Base-by-base conservation (phyloP, 768 basidiomycete species). In the Infundibulicybe gibba region DNA sequence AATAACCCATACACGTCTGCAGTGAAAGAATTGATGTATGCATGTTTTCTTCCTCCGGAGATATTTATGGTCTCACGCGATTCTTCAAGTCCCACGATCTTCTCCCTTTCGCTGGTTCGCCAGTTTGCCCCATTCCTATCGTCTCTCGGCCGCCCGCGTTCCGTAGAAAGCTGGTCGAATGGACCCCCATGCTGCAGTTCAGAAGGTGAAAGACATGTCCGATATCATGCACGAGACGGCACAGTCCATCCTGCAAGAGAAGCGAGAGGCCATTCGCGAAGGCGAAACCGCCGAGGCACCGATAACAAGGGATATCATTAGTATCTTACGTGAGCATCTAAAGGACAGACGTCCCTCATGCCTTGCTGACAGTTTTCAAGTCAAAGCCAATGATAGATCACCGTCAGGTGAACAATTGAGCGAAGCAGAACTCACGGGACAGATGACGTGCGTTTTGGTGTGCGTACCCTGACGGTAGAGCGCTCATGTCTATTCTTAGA, bases 181-280 rank as follows among this genome's bases (percentile, higher is more conserved):
- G 57, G 54, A 64, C 61, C 0, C 77, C 0, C 57, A 65, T 48
- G 43, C 55, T 30, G 62, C 63, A 0, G 60, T 78, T 14, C 72
- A 71, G 41, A 69, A 67, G 43, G 62, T 77, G 13, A 70, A 70
- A 48, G 51, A 61, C 5, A 76, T 77, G 54, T 68, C 73, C n/a
- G 77, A 79, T 52, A 60, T 71, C 8, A 72, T 79, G 71, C 61
- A 77, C 41, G 51, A 65, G 33, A 69, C 69, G 3, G 74, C 75
- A 2, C 49, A 55, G 16, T 55, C 56, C 3, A 75, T 80, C 40
- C 57, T 78, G 41, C 55, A 63, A 40, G 55, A 64, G 44, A 74
- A 75, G 54, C 63, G 68, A 44, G 49, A 45, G 30, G 64, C 41
- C 37, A 54, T 63, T 34, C 62, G 41, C 39, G 46, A 58, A 52